phyloP scores from a whole-genome alignment of 768 basidiomycete species.

The Boletus fagicola region DNA sequence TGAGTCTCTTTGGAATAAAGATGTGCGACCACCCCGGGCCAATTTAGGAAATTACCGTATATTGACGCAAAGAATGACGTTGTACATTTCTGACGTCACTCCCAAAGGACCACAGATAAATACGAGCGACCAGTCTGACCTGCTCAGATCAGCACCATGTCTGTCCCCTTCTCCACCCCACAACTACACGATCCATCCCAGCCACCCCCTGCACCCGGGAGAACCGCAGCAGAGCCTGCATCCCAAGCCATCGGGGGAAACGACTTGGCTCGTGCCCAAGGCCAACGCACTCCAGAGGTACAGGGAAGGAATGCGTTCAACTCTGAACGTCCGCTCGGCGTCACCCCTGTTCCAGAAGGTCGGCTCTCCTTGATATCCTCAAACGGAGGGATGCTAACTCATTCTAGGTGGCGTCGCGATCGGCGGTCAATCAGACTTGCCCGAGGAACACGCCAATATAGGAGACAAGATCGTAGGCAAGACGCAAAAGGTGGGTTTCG shows the following conservation, averaged over 20 bases:
- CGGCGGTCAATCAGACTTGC: constrained; percentile 20
- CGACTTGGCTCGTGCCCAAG: not conserved
- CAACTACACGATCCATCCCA: constrained; percentile 49
- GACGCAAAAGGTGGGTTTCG: constrained; percentile 47
- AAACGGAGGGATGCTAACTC: not conserved
- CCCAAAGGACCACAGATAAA: constrained; percentile 10
- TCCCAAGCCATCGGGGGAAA: not conserved
- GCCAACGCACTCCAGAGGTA: not conserved
- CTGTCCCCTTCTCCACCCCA: constrained; percentile 31
- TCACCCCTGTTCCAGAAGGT: constrained; percentile 37
- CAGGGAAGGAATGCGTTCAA: constrained; percentile 29
- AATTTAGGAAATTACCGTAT: no score
- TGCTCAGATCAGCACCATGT: constrained; percentile 9
- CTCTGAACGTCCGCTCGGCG: constrained; percentile 37
- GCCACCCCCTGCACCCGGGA: constrained; percentile 40
- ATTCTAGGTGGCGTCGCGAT: constrained; percentile 28
- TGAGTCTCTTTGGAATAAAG: no score
- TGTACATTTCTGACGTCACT: constrained; percentile 8
- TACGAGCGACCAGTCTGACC: not conserved
- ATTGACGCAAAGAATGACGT: constrained; percentile 7
- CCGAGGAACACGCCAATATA: constrained; percentile 40
- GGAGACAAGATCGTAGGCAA: constrained; percentile 60
- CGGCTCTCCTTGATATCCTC: not conserved
- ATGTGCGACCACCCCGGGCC: no score
- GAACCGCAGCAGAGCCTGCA: not conserved